Base-by-base conservation (phyloP, 768 basidiomycete genomes). In the Harrya chromipes region DNA sequence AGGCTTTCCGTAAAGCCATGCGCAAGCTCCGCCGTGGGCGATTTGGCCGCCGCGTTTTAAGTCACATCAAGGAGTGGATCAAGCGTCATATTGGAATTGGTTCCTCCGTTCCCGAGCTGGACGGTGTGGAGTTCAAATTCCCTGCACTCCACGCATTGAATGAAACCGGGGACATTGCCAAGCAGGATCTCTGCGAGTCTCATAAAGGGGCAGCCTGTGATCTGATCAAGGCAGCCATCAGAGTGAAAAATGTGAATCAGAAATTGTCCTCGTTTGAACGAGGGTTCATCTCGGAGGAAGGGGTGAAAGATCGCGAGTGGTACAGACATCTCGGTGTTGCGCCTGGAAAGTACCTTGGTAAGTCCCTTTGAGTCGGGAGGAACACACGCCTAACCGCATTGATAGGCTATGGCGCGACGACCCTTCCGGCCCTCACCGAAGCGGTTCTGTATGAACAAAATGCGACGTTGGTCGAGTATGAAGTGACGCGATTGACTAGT, bases 241-340 rank as follows among this genome's bases (percentile, higher is more conserved):
- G 82, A 24, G 78, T 89, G 10, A 72, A 70, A 44, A 71, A 61
- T 46, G 78, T 76, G 14, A 90, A 90, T 67, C 69, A 77, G 69
- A 87, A 84, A 64, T 70, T 91, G n/a, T 68, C 74, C 11, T 68
- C 72, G 7, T 90, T 91, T 56, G 90, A 92, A 64, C 79, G 78
- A 42, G 90, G 90, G 1, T 90, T 95, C 65, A 85, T 94, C 52
- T 82, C 81, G 6, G 73, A 85, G 59, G 82, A 72, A 14, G 93
- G 92, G 0, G 82, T 93, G 54, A 83, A 83, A 56, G 82, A 84
- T 46, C 76, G 88, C 27, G 85, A 90, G 63, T 94, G 92, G 92
- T 95, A 87, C 64, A 82, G 74, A 60, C 86, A 93, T 68, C 76
- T 92, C 14, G 91, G 79, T 41, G 88, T 92, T 37, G 90, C 92